A percentile compares a stretch with the other conserved stretches of the same genome.
Evolutionary conservation across 2,329 filamentous ascomycete genomes (phyloP).

Genomic region (Fusarium newnesense): DNA sequence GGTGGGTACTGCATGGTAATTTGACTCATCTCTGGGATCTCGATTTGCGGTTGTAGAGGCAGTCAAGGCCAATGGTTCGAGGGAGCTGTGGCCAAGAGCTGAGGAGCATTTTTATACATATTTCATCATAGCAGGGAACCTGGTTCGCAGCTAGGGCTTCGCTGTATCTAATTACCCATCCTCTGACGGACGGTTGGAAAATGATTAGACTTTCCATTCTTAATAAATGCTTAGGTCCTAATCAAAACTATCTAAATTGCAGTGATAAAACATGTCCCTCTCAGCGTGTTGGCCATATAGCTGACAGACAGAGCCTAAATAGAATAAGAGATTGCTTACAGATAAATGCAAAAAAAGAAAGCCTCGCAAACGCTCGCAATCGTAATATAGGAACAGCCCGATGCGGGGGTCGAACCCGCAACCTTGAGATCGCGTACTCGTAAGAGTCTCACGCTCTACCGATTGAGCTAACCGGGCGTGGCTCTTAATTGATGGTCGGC

Average conservation of each 20-base stretch:
- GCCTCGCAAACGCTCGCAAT: neutral
- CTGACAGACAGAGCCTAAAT: neutral
- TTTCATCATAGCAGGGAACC: neutral
- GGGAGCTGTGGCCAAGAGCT: neutral
- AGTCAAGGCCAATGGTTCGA: neutral
- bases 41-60: neutral
- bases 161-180: neutral
- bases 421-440: constrained; percentile 60
- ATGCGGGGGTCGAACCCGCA: constrained; percentile 65
- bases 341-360: neutral
- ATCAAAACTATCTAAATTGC: too few species aligned
- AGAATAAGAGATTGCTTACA: neutral
- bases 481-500: neutral
- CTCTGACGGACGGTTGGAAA: accelerated
- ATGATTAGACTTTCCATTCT: neutral
- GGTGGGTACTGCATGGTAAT: too few species aligned
- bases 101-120: neutral
- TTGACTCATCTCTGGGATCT: accelerated
- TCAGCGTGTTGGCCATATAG: accelerated
- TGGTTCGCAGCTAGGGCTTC: neutral
- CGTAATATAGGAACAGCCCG: constrained; percentile 51
- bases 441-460: constrained; percentile 77
- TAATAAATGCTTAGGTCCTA: accelerated
- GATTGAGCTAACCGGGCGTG: constrained; percentile 52
- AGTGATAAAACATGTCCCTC: too few species aligned